phyloP scores from a whole-genome alignment of 257 asterid genomes.

The Mitragyna speciosa region DNA sequence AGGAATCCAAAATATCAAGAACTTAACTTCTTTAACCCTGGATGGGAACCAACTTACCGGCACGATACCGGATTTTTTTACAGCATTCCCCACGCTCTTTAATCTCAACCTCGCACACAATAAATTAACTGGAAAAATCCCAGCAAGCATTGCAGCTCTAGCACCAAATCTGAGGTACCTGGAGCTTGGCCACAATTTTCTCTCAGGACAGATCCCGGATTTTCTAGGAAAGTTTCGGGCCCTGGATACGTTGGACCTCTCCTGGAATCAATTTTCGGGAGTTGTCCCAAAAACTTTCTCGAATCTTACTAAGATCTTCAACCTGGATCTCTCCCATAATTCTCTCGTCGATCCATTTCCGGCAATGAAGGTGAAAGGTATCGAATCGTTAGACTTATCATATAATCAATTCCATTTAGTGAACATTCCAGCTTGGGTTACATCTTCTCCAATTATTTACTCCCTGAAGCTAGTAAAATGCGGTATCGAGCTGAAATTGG shows the following conservation, averaged over 20 bases:
- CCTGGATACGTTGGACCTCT: constrained; percentile 72
- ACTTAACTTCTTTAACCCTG: constrained; percentile 34
- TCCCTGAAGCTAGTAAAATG: constrained; percentile 79
- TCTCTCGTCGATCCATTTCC: constrained; percentile 79
- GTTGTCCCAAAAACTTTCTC: constrained; percentile 62
- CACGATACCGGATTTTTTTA: constrained; percentile 53
- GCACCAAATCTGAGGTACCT: constrained; percentile 45
- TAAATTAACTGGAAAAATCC: constrained; percentile 58
- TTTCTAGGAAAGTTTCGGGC: constrained; percentile 57
- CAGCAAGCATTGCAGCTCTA: constrained; percentile 40
- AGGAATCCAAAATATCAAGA: constrained; percentile 37
- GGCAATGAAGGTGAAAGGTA: constrained; percentile 56
- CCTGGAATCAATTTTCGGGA: constrained; percentile 63
- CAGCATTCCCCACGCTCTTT: constrained; percentile 35
- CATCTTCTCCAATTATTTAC: constrained; percentile 62
- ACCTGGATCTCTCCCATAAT: constrained; percentile 76
- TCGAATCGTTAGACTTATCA: constrained; percentile 77
- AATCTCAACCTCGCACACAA: constrained; percentile 18
- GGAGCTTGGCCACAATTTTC: constrained; percentile 57
- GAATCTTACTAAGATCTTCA: constrained; percentile 77
- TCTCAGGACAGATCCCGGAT: constrained; percentile 67
- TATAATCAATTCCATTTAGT: constrained; percentile 66
- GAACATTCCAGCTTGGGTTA: constrained; percentile 71
- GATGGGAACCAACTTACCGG: constrained; percentile 53
- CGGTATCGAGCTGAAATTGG: constrained; percentile 70